Base-by-base conservation (phyloP, 257 asterid species). In the Thymus quinquecostatus region DNA sequence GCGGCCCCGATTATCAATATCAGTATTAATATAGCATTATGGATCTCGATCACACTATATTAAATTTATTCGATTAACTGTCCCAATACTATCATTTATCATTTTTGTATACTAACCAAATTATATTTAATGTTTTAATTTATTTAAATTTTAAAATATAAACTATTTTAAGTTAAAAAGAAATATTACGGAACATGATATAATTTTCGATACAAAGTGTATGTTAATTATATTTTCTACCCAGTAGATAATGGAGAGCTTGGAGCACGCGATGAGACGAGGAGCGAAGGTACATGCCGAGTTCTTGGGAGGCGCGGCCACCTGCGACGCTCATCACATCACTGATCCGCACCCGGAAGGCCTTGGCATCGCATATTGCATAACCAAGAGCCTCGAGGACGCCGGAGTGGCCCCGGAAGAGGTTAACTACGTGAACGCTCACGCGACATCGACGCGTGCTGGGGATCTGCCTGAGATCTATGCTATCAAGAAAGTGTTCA, bases 321-420 rank as follows among this genome's bases (percentile, higher is more conserved):
- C 74, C 2, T 75, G 78, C 49, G 83, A 80, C 54, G 85, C 87
- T 53, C 85, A 21, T 21, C 21, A 21, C 21, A 21, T 21, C 21
- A 21, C 21, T 21, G 21, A 21, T 21, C 21, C 21, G 48, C 75
- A 70, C 2, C 32, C 75, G 1, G 83, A 83, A 12, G 90, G 90
- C 7, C 67, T 72, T 3, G 85, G 82, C 0, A 72, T 83, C 33
- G 72, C 83, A 0, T 66, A 83, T 49, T 87, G 88, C 77, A 85
- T 85, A 14, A 8, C 9, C 12, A 61, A 61, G 67, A 40, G 67
- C 3, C 40, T 61, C 51, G 14, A 61, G 21, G 72, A 78, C 67
- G 77, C 79, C 0, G 66, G 72, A 36, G 82, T 87, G 44, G 77
- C 89, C 8, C 86, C 88, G 3, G 90, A 87, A 81, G 93, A 87